Evolutionary conservation across 1,284 basidiomycete genomes (phyloP).

Genomic region (Pseudozyma pruni): DNA sequence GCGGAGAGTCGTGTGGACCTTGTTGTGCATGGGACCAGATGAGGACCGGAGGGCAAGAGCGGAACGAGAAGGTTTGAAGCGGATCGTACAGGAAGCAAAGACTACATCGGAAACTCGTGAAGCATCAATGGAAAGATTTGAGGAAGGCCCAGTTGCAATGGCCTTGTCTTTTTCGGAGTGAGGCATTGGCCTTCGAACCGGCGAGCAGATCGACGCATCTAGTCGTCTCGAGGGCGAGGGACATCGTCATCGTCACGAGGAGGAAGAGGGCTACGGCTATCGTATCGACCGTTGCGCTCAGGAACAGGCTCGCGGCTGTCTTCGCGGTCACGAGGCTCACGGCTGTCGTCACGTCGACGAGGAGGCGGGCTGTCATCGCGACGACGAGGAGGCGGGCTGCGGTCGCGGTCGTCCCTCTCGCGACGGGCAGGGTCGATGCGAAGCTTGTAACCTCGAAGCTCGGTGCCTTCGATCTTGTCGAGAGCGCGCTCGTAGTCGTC

Average conservation of each 20-base stretch:
- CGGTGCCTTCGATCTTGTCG: slow-evolving; percentile 64
- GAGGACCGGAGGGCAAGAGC: slow-evolving; percentile 1
- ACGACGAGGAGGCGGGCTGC: slow-evolving; percentile 51
- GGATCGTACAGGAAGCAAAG: slow-evolving; percentile 15
- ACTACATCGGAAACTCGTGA: slow-evolving; percentile 15
- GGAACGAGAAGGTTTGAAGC: slow-evolving; percentile 9
- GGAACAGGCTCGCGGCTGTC: slow-evolving; percentile 55
- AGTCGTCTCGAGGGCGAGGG: slow-evolving; percentile 43
- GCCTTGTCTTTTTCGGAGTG: no score
- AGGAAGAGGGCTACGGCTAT: slow-evolving; percentile 55
- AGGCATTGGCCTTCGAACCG: no score
- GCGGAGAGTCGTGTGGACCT: slow-evolving; percentile 2
- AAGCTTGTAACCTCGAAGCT: slow-evolving; percentile 63
- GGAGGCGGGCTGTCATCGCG: slow-evolving; percentile 48
- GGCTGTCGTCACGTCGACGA: slow-evolving; percentile 44
- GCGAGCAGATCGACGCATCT: background rate
- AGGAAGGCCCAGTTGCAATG: background rate
- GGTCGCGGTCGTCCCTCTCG: slow-evolving; percentile 51
- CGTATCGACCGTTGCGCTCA: slow-evolving; percentile 47
- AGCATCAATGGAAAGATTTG: background rate
- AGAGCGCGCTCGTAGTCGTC: slow-evolving; percentile 66
- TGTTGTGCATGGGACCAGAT: background rate
- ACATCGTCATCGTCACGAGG: slow-evolving; percentile 54
- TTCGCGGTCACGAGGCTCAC: slow-evolving; percentile 32
- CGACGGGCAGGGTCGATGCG: slow-evolving; percentile 62